These are phyloP conservation scores for Thamnidium elegans DNA, from an alignment of 192 early-diverging fungal genomes.

Conservation along the genomic window DNA sequence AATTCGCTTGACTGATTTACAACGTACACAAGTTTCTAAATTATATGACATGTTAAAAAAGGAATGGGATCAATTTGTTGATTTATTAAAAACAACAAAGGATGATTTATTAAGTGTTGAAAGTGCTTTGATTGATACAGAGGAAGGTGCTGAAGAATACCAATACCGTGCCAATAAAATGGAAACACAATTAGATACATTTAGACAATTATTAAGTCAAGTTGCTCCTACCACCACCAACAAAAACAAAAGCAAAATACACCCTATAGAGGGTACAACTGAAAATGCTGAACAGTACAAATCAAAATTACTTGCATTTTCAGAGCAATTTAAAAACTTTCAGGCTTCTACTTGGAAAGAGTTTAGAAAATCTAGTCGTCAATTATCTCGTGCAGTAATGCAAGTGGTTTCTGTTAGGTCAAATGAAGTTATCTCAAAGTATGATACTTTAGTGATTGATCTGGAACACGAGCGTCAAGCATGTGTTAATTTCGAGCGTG, in stretches of 20 bases:
- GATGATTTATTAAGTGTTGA: constrained; percentile 19
- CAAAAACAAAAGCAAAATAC: constrained; percentile 2
- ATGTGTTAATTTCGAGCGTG: constrained; percentile 5
- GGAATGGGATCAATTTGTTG: constrained; percentile 28
- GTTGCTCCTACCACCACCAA: background rate
- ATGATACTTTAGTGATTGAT: background rate
- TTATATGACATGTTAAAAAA: constrained; percentile 22
- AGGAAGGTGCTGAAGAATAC: constrained; percentile 1
- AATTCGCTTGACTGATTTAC: constrained; percentile 29
- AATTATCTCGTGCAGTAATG: constrained; percentile 13
- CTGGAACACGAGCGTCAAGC: background rate
- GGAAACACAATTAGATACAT: background rate
- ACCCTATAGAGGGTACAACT: constrained; percentile 14
- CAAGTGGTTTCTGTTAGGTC: constrained; percentile 3
- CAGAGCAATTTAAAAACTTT: constrained; percentile 9
- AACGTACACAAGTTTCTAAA: constrained; percentile 20
- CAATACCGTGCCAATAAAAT: constrained; percentile 16
- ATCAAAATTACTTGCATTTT: background rate
- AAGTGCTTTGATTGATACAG: constrained; percentile 17
- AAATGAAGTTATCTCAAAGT: background rate
- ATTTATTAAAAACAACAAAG: constrained; percentile 25
- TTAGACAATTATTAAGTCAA: background rate
- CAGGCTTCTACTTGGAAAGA: constrained; percentile 13
- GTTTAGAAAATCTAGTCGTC: constrained; percentile 7
- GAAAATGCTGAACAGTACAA: constrained; percentile 7